Percentiles rank a stretch among this genome's conserved stretches.
phyloP scores from a whole-genome alignment of 2,329 filamentous ascomycete genomes.

The Verticillium dahliae region DNA sequence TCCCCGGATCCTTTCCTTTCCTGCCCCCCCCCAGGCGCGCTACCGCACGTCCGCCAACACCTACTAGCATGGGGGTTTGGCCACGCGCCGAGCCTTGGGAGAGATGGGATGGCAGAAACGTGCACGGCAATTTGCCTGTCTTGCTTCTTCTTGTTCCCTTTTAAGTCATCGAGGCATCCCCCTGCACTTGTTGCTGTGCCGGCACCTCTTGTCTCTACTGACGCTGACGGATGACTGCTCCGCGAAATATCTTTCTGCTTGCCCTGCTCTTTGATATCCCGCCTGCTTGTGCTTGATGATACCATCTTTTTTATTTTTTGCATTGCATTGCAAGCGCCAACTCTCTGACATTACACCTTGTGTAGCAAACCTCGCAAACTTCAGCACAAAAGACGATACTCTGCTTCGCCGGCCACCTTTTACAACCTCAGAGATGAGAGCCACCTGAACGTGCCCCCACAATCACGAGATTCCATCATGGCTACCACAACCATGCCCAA shows the following conservation, averaged over 20 bases:
- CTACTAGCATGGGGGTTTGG: constrained; percentile 1
- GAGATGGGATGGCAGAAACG: constrained; percentile 1
- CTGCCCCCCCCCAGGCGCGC: background rate
- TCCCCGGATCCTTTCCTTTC: background rate
- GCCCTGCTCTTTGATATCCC: background rate
- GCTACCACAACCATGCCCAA: constrained; percentile 5
- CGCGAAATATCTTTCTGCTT: background rate
- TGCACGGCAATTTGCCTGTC: background rate
- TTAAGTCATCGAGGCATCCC: background rate
- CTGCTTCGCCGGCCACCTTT: constrained; percentile 8
- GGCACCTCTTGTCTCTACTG: background rate
- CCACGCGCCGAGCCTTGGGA: background rate
- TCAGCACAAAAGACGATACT: constrained; percentile 11
- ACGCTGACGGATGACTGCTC: background rate
- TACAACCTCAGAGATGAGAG: constrained; percentile 8
- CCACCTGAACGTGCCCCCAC: constrained; percentile 8
- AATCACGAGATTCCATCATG: constrained; percentile 3
- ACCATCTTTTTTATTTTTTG: background rate
- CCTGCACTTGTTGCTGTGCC: background rate
- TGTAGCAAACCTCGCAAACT: constrained; percentile 7
- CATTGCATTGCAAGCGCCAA: background rate
- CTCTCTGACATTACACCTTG: background rate
- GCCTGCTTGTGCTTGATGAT: background rate
- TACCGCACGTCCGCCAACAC: background rate
- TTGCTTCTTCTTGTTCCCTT: constrained; percentile 1